A percentile compares a stretch with the other conserved stretches of the same genome.
phyloP scores from a whole-genome alignment of 2,329 filamentous ascomycete genomes.

The Exophiala calicioides region DNA sequence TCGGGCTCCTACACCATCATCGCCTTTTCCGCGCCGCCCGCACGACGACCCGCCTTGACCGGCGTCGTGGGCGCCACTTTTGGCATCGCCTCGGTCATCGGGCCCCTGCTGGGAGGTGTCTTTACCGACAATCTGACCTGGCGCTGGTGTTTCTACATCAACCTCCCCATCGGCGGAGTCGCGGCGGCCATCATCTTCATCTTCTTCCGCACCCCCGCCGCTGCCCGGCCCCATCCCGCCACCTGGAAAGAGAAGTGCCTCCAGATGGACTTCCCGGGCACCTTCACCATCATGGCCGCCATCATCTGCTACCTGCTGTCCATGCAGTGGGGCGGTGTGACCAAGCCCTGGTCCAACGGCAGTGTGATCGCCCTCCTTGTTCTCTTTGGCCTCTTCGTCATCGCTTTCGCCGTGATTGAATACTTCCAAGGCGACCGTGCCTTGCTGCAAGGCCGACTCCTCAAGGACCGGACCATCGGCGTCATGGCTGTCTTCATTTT shows the following conservation, averaged over 20 bases:
- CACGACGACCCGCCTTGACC: conserved; percentile 30
- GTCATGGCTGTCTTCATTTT: conserved; percentile 40
- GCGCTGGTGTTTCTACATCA: conserved; percentile 38
- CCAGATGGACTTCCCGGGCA: conserved; percentile 50
- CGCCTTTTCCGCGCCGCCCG: conserved; percentile 30
- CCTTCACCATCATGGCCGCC: conserved; percentile 42
- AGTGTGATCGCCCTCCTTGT: conserved; percentile 50
- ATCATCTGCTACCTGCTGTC: conserved; percentile 47
- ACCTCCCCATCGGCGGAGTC: conserved; percentile 37
- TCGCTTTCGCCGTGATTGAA: conserved; percentile 41
- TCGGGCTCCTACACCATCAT: conserved; percentile 39
- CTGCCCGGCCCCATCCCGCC: conserved; percentile 27
- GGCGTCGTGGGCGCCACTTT: conserved; percentile 31
- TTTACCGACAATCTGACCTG: conserved; percentile 40
- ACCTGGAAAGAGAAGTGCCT: conserved; percentile 40
- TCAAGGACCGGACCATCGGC: conserved; percentile 41
- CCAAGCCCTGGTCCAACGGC: conserved; percentile 40
- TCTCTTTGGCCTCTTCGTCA: conserved; percentile 42
- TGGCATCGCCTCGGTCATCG: conserved; percentile 40
- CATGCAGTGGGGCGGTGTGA: conserved; percentile 48
- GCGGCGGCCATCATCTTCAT: conserved; percentile 32
- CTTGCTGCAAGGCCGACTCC: conserved; percentile 40
- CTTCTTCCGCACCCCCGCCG: conserved; percentile 34
- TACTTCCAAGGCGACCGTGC: conserved; percentile 43
- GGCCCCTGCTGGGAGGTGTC: conserved; percentile 46